Percentiles rank a stretch among this genome's conserved stretches.
Evolutionary conservation across 768 basidiomycete genomes (phyloP).

Genomic region (Cystofilobasidium bisporidii): DNA sequence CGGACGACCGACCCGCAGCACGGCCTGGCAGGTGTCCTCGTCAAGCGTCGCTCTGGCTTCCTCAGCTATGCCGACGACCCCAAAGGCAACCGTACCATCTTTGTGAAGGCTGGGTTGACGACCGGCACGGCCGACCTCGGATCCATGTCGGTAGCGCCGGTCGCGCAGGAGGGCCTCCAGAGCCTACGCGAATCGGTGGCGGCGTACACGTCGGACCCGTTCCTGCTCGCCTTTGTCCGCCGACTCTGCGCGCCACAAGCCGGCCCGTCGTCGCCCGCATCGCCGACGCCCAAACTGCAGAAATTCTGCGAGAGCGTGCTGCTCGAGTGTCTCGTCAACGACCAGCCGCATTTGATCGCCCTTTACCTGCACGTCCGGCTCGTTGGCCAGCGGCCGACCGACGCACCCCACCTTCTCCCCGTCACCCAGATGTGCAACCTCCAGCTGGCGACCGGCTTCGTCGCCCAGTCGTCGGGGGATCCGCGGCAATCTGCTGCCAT

Average conservation of each 20-base stretch:
- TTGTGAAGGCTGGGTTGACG: conserved; percentile 75
- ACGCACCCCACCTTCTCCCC: neutral
- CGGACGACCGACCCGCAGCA: too few species aligned
- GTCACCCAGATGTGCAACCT: conserved; percentile 6
- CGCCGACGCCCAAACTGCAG: neutral
- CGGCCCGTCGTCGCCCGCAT: neutral
- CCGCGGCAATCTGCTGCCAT: neutral
- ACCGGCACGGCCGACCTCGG: conserved; percentile 79
- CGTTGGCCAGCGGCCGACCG: neutral
- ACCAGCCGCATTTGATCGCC: conserved; percentile 22
- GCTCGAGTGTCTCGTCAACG: conserved; percentile 23
- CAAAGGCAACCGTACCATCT: conserved; percentile 80
- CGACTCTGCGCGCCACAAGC: conserved; percentile 49
- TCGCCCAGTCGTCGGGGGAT: neutral
- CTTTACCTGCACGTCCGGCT: conserved; percentile 19
- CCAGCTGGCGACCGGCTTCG: neutral
- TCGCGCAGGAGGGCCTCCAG: conserved; percentile 55
- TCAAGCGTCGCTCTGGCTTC: conserved; percentile 85
- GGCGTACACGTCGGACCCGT: conserved; percentile 70
- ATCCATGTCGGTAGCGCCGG: conserved; percentile 53
- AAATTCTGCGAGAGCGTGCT: conserved; percentile 3
- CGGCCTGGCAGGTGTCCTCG: conserved; percentile 51
- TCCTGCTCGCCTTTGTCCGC: conserved; percentile 72
- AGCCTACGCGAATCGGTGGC: conserved; percentile 78
- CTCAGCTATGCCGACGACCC: conserved; percentile 90